Percentiles rank a stretch among this genome's conserved stretches.
Evolutionary conservation across 2,329 filamentous ascomycete species (phyloP).

Genomic region (Hypomyces rosellus): DNA sequence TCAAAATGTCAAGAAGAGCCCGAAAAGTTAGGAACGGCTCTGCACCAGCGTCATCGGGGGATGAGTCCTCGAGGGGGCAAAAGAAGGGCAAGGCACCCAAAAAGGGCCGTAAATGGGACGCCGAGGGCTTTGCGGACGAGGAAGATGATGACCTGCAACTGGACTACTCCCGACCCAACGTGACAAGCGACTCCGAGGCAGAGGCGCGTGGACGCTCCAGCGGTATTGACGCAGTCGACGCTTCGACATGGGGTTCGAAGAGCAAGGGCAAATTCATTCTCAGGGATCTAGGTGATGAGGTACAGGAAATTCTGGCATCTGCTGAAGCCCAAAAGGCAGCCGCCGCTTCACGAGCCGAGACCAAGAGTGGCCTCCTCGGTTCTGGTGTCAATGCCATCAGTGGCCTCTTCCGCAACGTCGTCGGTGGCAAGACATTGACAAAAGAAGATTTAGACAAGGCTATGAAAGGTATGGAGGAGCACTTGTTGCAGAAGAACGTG

Average conservation of each 20-base stretch:
- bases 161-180: constrained; percentile 73
- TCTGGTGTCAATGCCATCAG: constrained; percentile 77
- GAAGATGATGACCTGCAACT: constrained; percentile 66
- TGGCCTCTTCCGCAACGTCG: constrained; percentile 86
- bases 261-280: constrained; percentile 88
- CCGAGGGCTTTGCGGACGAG: constrained; percentile 80
- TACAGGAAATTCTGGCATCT: constrained; percentile 78
- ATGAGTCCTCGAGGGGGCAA: constrained; percentile 58
- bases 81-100: constrained; percentile 66
- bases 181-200: constrained; percentile 47
- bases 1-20: constrained; percentile 73
- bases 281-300: constrained; percentile 88
- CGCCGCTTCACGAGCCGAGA: constrained; percentile 36
- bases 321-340: constrained; percentile 61
- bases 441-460: constrained; percentile 86
- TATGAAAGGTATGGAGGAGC: constrained; percentile 93
- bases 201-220: constrained; percentile 46
- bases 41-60: constrained; percentile 70
- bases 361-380: constrained; percentile 62
- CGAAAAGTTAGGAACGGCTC: constrained; percentile 63
- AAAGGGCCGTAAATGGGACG: constrained; percentile 88
- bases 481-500: constrained; percentile 91
- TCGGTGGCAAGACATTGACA: constrained; percentile 88
- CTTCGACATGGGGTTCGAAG: constrained; percentile 79
- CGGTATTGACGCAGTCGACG: constrained; percentile 66